Evolutionary conservation across 208 protist species (phyloP).

Genomic region (Trypanosomatidae sp.): DNA sequence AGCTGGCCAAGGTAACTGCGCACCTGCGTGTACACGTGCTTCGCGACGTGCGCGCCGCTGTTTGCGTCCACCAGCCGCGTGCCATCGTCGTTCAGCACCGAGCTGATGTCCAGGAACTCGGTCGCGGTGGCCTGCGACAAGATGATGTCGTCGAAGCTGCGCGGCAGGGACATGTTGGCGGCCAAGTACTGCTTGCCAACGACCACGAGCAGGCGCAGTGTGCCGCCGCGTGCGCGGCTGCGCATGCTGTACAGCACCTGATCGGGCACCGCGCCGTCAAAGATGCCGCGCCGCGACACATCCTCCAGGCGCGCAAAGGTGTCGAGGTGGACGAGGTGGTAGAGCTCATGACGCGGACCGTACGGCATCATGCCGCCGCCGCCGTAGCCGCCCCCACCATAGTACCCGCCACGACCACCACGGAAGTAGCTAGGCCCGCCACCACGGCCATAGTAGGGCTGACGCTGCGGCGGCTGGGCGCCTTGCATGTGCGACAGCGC

Average conservation of each 20-base stretch:
- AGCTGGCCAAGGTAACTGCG: slow-evolving; percentile 26
- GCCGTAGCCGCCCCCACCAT: slow-evolving; percentile 7
- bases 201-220: slow-evolving; percentile 37
- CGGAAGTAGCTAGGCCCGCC: slow-evolving; percentile 6
- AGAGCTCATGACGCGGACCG: slow-evolving; percentile 11
- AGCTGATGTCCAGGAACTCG: slow-evolving; percentile 38
- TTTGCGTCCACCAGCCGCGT: slow-evolving; percentile 24
- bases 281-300: slow-evolving; percentile 25
- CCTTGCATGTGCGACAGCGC: no score
- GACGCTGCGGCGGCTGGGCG: no score
- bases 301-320: slow-evolving; percentile 56
- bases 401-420: slow-evolving; percentile 9
- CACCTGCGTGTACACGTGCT: slow-evolving; percentile 32
- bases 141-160: slow-evolving; percentile 38
- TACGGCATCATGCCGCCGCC: slow-evolving; percentile 4
- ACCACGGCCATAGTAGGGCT: no score
- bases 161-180: slow-evolving; percentile 45
- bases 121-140: slow-evolving; percentile 35
- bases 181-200: slow-evolving; percentile 48
- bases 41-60: slow-evolving; percentile 30
- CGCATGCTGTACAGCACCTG: slow-evolving; percentile 19
- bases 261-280: slow-evolving; percentile 24
- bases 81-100: slow-evolving; percentile 48
- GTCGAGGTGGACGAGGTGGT: slow-evolving; percentile 52
- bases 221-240: slow-evolving; percentile 9